Evolutionary conservation across 2,329 filamentous ascomycete species (phyloP).

Genomic region (Aspergillus novoparasiticus): DNA sequence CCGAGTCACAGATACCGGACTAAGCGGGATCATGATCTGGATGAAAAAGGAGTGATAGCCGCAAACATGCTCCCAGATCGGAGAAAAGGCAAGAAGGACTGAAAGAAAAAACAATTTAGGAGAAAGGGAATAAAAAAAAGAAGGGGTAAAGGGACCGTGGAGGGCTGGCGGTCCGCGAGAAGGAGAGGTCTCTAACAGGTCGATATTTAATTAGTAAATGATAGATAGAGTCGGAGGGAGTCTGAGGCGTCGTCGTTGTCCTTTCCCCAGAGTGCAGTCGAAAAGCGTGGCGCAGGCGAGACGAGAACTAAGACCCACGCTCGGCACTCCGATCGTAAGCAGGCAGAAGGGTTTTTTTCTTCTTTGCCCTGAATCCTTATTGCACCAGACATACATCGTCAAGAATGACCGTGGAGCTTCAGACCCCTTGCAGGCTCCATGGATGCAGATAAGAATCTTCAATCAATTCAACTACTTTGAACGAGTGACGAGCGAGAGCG

Average conservation of each 20-base stretch:
- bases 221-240: slow-evolving; percentile 4
- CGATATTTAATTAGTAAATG: slow-evolving; percentile 6
- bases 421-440: neutral
- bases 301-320: slow-evolving; percentile 17
- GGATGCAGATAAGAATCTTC: neutral
- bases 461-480: neutral
- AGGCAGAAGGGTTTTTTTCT: slow-evolving; percentile 20
- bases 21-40: slow-evolving; percentile 44
- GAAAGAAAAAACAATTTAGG: neutral
- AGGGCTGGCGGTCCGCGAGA: neutral
- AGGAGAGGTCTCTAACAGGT: neutral
- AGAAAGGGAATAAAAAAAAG: slow-evolving; percentile 2
- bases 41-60: slow-evolving; percentile 32
- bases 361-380: neutral
- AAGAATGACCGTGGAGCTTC: neutral
- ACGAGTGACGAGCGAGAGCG: neutral
- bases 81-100: slow-evolving; percentile 6
- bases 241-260: slow-evolving; percentile 10
- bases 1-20: slow-evolving; percentile 30
- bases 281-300: slow-evolving; percentile 17
- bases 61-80: slow-evolving; percentile 31
- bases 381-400: neutral
- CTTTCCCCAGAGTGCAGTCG: slow-evolving; percentile 9
- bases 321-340: slow-evolving; percentile 11
- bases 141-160: slow-evolving; percentile 3